These are phyloP conservation scores for Penicillium macrosclerotiorum DNA, from an alignment of 495 filamentous ascomycete genomes.

Conservation along the genomic window DNA sequence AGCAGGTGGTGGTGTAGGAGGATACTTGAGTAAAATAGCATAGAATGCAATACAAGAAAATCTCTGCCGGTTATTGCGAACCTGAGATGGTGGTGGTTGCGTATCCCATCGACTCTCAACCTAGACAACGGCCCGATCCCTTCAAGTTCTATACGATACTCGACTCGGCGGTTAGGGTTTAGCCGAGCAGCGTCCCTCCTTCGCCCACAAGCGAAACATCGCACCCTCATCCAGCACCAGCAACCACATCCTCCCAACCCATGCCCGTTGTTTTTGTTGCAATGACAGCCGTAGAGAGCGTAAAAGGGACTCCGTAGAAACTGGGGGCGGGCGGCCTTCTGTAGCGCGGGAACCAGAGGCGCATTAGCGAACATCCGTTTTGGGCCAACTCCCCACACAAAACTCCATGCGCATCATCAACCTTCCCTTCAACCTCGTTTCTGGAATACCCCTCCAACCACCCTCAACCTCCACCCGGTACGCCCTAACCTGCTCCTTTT, in stretches of 20 bases:
- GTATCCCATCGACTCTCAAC: neutral
- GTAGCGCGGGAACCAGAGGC: slow-evolving; percentile 5
- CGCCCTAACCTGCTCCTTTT: slow-evolving; percentile 1
- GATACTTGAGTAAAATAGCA: neutral
- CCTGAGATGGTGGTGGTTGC: neutral
- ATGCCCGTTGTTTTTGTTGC: neutral
- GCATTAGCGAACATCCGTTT: slow-evolving; percentile 31
- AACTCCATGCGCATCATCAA: slow-evolving; percentile 24
- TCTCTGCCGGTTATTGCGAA: no score
- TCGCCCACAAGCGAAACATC: slow-evolving; percentile 24
- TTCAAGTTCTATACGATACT: neutral
- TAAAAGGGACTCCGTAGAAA: neutral
- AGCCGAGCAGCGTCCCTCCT: slow-evolving; percentile 37
- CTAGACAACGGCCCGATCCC: no score
- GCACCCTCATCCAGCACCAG: slow-evolving; percentile 7
- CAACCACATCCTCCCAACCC: neutral
- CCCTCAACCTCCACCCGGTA: slow-evolving; percentile 12
- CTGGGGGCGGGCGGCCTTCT: no score
- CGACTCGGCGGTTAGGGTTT: slow-evolving; percentile 38
- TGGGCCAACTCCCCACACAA: slow-evolving; percentile 25
- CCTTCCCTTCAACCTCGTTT: slow-evolving; percentile 9
- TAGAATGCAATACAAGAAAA: no score
- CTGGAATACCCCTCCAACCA: slow-evolving; percentile 9
- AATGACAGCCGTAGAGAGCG: neutral
- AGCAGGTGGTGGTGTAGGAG: neutral